Evolutionary conservation across 768 basidiomycete genomes (phyloP).

Genomic region (Serendipita sp.): DNA sequence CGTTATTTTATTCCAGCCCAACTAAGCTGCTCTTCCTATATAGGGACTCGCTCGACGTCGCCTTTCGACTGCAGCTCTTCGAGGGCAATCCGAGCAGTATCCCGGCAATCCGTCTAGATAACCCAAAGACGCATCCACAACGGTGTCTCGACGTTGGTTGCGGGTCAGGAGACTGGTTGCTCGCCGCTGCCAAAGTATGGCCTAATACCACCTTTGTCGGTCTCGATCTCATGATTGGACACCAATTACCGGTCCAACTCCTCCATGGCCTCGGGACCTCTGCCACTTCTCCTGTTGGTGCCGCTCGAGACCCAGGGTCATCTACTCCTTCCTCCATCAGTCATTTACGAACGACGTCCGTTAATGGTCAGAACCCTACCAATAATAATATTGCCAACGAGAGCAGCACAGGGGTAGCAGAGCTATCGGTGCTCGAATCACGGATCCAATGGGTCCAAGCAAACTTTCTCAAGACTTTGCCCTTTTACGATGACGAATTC

Average conservation of each 20-base stretch:
- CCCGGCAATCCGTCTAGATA: not conserved
- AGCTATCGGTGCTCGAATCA: not conserved
- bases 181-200: not conserved
- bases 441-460: constrained; percentile 2
- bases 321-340: not conserved
- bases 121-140: not conserved
- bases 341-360: not conserved
- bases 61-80: not conserved
- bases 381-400: not conserved
- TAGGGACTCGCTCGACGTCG: not conserved
- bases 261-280: not conserved
- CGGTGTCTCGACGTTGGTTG: constrained; percentile 1
- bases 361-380: not conserved
- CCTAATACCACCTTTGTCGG: not conserved
- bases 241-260: not conserved
- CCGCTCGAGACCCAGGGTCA: not conserved
- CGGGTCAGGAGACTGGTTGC: not conserved
- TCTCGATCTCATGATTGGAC: constrained; percentile 1
- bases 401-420: not conserved
- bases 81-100: not conserved
- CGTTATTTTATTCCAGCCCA: not conserved
- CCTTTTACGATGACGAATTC: not conserved
- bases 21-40: not conserved
- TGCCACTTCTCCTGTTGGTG: not conserved
- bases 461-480: not conserved